Conservation (phyloP, 2,329 filamentous ascomycete genomes). For the Fusarium sp. region DNA sequence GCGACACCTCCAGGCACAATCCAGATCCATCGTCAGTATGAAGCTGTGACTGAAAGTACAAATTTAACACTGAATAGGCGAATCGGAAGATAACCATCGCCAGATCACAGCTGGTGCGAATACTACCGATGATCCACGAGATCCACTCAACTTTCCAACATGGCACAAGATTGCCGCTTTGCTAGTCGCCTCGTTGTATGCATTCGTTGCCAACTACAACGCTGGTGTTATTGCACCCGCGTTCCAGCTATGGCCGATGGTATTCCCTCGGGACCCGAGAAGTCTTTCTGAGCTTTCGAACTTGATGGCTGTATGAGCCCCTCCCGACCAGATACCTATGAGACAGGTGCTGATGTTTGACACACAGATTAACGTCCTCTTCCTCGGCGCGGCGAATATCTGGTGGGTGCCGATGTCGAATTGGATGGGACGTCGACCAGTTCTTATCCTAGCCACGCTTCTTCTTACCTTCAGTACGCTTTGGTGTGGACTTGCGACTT, state of each 20-base stretch:
- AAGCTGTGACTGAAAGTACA: rapidly evolving
- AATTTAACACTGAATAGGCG: neutral
- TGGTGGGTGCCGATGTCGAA: slow-evolving; percentile 55
- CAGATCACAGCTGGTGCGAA: neutral
- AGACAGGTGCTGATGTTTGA: neutral
- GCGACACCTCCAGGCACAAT: slow-evolving; percentile 29
- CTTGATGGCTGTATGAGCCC: slow-evolving; percentile 48
- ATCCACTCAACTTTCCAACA: slow-evolving; percentile 53
- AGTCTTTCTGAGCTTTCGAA: slow-evolving; percentile 46
- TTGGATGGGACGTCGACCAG: slow-evolving; percentile 50
- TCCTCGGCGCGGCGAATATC: slow-evolving; percentile 53
- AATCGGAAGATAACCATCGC: slow-evolving; percentile 5
- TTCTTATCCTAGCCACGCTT: slow-evolving; percentile 49
- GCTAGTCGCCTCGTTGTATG: slow-evolving; percentile 48
- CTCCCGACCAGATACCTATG: rapidly evolving
- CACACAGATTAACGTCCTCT: slow-evolving; percentile 50
- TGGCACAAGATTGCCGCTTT: slow-evolving; percentile 52
- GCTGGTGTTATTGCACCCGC: slow-evolving; percentile 51
- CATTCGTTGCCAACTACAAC: slow-evolving; percentile 52
- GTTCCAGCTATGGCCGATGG: slow-evolving; percentile 49
- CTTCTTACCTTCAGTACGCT: slow-evolving; percentile 45
- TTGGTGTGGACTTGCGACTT: slow-evolving; percentile 46
- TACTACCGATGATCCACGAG: slow-evolving; percentile 48
- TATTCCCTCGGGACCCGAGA: slow-evolving; percentile 47
- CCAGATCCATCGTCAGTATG: slow-evolving; percentile 21